Evolutionary conservation across 805 yeast genomes (phyloP), one percentile per base, ranked within the genome.

Genomic region (Saturnispora silvae): DNA sequence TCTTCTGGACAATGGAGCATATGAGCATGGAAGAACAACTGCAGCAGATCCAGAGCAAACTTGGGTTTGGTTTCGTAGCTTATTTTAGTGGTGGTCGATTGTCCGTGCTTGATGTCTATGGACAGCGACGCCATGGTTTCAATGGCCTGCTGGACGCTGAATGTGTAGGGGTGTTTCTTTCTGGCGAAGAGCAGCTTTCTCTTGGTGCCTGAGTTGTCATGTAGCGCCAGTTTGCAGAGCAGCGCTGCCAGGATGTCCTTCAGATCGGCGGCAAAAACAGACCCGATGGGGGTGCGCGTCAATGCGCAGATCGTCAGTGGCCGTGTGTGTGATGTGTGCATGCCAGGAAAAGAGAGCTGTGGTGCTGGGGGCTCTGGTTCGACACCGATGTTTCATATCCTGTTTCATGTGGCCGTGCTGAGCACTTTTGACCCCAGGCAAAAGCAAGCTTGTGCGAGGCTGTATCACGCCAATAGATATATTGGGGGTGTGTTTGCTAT

Each of bases 1-100:
- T 81, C 86, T 3, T 72, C 70, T 0, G 95, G 95, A 11, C 73
- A 70, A 52, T 85, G 95, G 8, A 85, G 46, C 2, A 84, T 56
- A 44, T 73, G 75, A 0, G 83, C 79, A 2, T 61, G 60, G 64
- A 71, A 75, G 49, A 78, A 81, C 19, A 61, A 54, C 24, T 58
- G 58, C 4, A 81, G 38, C 11, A 80, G 52, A 1, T 61, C 59
- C 4, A 47, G 34, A 0, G 78, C 81, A 33, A 75, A 52, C 4
- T 67, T 71, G 3, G 40, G 37, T 37, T 67, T 70, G 23, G 81
- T 71, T 4, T 63, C 54, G 47, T 77, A 80, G 0, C 74, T 64
- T 3, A 78, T 65, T 3, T 68, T 64, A 6, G 79, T 70, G 10
- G 69, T 65, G 0, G 81, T 71, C 9, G 64, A 52, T n/a, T n/a